Percentiles rank a stretch among this genome's conserved stretches.
These are phyloP conservation scores for Cicer arietinum DNA, from an alignment of 306 rosid species.

Conservation along the genomic window DNA sequence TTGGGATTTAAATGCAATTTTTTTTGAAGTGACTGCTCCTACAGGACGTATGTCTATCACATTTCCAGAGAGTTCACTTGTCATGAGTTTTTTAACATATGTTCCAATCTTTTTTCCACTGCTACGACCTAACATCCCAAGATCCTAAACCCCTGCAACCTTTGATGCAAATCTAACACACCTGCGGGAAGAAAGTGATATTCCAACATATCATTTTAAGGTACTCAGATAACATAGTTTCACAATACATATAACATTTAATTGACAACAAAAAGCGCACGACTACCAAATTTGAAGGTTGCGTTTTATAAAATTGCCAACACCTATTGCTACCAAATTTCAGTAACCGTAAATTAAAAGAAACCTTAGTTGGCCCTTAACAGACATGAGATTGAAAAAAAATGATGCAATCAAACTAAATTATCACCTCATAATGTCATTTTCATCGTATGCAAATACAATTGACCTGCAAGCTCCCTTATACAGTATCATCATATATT, in stretches of 20 bases:
- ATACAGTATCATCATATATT: neutral
- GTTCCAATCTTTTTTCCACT: slow-evolving; percentile 99
- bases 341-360: slow-evolving; percentile 25
- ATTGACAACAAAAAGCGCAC: slow-evolving; percentile 26
- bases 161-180: slow-evolving; percentile 98
- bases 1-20: slow-evolving; percentile 96
- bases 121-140: slow-evolving; percentile 98
- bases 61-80: slow-evolving; percentile 99
- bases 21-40: slow-evolving; percentile 96
- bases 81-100: slow-evolving; percentile 91
- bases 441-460: slow-evolving; percentile 31
- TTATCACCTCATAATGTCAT: slow-evolving; percentile 4
- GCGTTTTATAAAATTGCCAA: slow-evolving; percentile 9
- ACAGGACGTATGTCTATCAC: slow-evolving; percentile 99
- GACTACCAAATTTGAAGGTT: slow-evolving; percentile 19
- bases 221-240: slow-evolving; percentile 37
- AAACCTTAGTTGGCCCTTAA: slow-evolving; percentile 13
- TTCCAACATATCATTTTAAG: slow-evolving; percentile 43
- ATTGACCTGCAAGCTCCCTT: slow-evolving; percentile 9
- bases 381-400: slow-evolving; percentile 14
- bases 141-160: slow-evolving; percentile 99
- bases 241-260: slow-evolving; percentile 18
- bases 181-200: slow-evolving; percentile 55
- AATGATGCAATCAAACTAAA: slow-evolving; percentile 24
- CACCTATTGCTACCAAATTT: slow-evolving; percentile 26